Evolutionary conservation across 441 rosid genomes (phyloP).

Genomic region (Melastoma candidum): DNA sequence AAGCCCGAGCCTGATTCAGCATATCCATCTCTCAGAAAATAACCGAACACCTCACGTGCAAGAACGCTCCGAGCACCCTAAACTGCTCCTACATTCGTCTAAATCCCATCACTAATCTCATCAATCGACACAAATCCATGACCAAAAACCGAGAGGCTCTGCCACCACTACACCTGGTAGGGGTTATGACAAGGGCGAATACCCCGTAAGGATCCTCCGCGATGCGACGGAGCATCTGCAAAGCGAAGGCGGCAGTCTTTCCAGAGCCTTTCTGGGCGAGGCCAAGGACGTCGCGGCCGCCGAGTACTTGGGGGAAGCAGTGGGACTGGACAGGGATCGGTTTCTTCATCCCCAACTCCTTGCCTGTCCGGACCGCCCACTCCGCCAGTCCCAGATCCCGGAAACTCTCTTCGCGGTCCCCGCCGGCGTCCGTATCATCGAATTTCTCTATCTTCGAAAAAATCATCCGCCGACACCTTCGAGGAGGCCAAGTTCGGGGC

Average conservation of each 20-base stretch:
- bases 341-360: conserved; percentile 67
- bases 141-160: not conserved
- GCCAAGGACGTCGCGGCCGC: conserved; percentile 70
- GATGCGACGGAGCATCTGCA: conserved; percentile 69
- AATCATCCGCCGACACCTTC: not conserved
- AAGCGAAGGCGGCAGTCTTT: conserved; percentile 89
- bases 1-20: conserved; percentile 57
- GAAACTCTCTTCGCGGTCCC: conserved; percentile 25
- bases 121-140: no score
- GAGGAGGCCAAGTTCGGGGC: conserved; percentile 8
- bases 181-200: conserved; percentile 70
- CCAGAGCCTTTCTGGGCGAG: conserved; percentile 93
- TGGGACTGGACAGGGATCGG: conserved; percentile 83
- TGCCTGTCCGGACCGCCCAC: conserved; percentile 77
- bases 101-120: not conserved
- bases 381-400: conserved; percentile 60
- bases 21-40: conserved; percentile 90
- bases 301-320: conserved; percentile 69
- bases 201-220: conserved; percentile 83
- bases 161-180: conserved; percentile 28
- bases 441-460: conserved; percentile 32
- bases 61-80: conserved; percentile 65
- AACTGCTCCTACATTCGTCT: conserved; percentile 58
- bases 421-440: conserved; percentile 14
- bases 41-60: conserved; percentile 69